These are phyloP conservation scores for Hevea brasiliensis DNA, from an alignment of 345 rosid genomes.

Conservation along the genomic window DNA sequence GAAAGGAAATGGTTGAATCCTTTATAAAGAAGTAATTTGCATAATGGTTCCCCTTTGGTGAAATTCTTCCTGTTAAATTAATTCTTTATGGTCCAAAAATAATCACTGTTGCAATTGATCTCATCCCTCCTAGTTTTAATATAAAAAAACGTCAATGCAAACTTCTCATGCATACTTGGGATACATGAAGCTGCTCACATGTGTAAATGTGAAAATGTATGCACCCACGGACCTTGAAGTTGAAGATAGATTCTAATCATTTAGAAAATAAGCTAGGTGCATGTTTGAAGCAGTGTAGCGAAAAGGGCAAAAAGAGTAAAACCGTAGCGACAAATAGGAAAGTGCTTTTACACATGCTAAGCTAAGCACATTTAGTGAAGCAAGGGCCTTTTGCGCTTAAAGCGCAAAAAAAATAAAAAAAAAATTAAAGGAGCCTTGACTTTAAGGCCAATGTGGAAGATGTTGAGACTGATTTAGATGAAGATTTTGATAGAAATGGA, in stretches of 20 bases:
- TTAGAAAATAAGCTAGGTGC: not conserved
- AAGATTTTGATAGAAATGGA: too few relatives aligned
- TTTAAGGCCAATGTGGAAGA: too few relatives aligned
- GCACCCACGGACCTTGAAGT: not conserved
- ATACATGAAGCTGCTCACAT: not conserved
- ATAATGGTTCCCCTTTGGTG: conserved; percentile 10
- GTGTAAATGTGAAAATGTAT: not conserved
- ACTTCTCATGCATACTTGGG: not conserved
- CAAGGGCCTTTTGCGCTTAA: too few relatives aligned
- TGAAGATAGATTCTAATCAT: not conserved
- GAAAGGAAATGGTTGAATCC: conserved; percentile 77
- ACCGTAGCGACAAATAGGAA: too few relatives aligned
- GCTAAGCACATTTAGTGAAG: too few relatives aligned
- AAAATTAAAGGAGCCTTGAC: too few relatives aligned
- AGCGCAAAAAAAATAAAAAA: too few relatives aligned
- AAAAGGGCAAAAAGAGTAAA: too few relatives aligned
- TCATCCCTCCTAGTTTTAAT: not conserved
- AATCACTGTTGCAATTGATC: not conserved
- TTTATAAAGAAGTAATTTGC: conserved; percentile 74
- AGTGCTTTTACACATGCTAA: too few relatives aligned
- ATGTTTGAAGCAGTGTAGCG: too few relatives aligned
- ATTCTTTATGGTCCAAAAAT: conserved; percentile 1
- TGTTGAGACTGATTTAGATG: too few relatives aligned
- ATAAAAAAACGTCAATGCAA: not conserved
- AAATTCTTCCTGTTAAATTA: conserved; percentile 15